Evolutionary conservation across 805 yeast species (phyloP), one percentile per base, ranked within the genome.

Genomic region (Kazachstania bromeliacearum): DNA sequence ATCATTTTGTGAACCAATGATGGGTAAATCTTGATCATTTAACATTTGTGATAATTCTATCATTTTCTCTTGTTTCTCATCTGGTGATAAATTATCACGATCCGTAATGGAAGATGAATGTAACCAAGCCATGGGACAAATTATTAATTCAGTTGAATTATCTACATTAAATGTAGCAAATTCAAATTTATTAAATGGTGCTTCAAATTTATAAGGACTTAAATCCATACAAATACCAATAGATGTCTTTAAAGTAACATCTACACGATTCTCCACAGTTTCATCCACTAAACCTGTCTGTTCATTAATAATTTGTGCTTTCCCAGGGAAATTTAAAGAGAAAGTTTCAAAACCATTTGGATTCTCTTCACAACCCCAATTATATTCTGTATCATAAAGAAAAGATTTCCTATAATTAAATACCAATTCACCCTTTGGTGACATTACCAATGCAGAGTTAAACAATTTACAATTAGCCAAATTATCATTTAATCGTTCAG

Each of bases 201-300:
- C 85, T 43, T 72, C 65, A 55, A 88, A 88, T 53, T 82, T 68
- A 55, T 83, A 81, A 0, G 96, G 95, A 54, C 84, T 87, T 42
- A 88, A 57, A 60, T 88, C 97, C 96, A 88, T 88, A 55, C 97
- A 88, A 5, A 88, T 85, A 0, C 96, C 97, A 37, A 88, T 66
- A 23, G 77, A 68, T 1, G 80, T 62, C 24, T 55, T 67, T 5
- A 72, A 45, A 15, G 44, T 43, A 12, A 50, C 43, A 17, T 59
- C 59, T 7, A 23, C 14, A 1, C n/a, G 19, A 10, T 32, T 28
- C 3, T 25, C 6, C 5, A 16, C 16, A n/a, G 23, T 26, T 5
- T 10, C n/a, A 14, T 18, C 5, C 15, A 14, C 16, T 12, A 14
- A 26, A 30, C 33, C 31, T 22, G 28, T 26, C 22, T 35, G 4